Percentiles rank a stretch among this genome's conserved stretches.
Evolutionary conservation across 164 flowering plant genomes (phyloP).

Genomic region (Vitis labrusca): DNA sequence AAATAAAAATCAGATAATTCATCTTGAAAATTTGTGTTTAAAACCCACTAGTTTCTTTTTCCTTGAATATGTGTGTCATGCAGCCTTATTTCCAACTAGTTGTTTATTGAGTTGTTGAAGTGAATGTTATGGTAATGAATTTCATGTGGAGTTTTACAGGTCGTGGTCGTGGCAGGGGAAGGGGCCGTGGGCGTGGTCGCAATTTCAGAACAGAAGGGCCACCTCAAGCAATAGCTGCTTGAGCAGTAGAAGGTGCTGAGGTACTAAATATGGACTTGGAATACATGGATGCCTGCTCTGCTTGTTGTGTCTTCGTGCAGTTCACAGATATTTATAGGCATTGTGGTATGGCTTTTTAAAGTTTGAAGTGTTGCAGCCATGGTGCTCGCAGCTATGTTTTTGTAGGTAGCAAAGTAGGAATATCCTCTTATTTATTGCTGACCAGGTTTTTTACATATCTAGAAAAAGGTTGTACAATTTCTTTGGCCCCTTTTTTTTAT

Average conservation of each 20-base stretch:
- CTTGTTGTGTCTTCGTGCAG: too few species aligned
- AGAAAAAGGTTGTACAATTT: not conserved
- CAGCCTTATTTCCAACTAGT: not conserved
- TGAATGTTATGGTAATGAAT: not conserved
- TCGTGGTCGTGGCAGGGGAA: constrained; percentile 24
- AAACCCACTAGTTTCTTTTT: not conserved
- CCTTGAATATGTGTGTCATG: not conserved
- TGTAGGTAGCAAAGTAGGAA: constrained; percentile 1
- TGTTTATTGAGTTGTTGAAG: not conserved
- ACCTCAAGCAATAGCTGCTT: not conserved
- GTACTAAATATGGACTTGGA: too few species aligned
- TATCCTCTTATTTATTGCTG: not conserved
- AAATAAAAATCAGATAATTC: too few species aligned
- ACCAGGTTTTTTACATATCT: not conserved
- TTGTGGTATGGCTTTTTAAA: not conserved
- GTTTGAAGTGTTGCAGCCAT: not conserved
- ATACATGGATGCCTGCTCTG: too few species aligned
- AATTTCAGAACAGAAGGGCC: constrained; percentile 1
- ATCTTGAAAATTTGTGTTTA: too few species aligned
- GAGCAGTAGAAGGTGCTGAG: not conserved
- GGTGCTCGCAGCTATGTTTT: not conserved
- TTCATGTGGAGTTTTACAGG: constrained; percentile 11
- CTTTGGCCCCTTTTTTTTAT: not conserved
- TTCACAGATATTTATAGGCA: not conserved
- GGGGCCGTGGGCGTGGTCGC: constrained; percentile 12